These are phyloP conservation scores for Alternaria dauci DNA, from an alignment of 2,329 filamentous ascomycete genomes.

Conservation along the genomic window DNA sequence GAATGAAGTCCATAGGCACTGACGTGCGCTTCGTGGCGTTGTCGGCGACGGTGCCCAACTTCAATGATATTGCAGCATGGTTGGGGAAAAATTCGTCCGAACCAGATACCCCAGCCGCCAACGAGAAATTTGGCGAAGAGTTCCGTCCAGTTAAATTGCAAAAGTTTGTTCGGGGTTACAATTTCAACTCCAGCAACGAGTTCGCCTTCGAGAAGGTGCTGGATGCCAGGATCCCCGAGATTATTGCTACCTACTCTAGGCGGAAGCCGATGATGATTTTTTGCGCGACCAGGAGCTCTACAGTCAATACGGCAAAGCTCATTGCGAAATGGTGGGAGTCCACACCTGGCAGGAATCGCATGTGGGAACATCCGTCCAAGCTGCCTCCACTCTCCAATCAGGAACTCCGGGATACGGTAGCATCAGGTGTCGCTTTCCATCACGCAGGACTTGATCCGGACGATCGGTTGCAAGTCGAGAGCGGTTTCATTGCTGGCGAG, in stretches of 20 bases:
- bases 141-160: constrained; percentile 80
- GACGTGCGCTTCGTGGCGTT: constrained; percentile 81
- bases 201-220: constrained; percentile 78
- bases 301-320: constrained; percentile 71
- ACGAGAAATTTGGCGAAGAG: constrained; percentile 78
- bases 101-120: constrained; percentile 68
- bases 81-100: constrained; percentile 71
- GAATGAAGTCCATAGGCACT: constrained; percentile 82
- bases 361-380: constrained; percentile 69
- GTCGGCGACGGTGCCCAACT: constrained; percentile 85
- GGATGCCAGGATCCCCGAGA: constrained; percentile 68
- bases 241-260: constrained; percentile 72
- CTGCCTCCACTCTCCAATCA: constrained; percentile 63
- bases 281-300: constrained; percentile 78
- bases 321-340: constrained; percentile 72
- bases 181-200: constrained; percentile 67
- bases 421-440: constrained; percentile 78
- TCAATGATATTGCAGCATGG: constrained; percentile 81
- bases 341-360: constrained; percentile 60
- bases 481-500: constrained; percentile 73
- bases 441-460: constrained; percentile 75
- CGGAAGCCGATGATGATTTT: constrained; percentile 84
- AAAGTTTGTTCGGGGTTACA: constrained; percentile 79
- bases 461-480: constrained; percentile 73
- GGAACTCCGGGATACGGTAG: constrained; percentile 65